Evolutionary conservation across 495 filamentous ascomycete genomes (phyloP).

Genomic region (Stereocaulon alpinum): DNA sequence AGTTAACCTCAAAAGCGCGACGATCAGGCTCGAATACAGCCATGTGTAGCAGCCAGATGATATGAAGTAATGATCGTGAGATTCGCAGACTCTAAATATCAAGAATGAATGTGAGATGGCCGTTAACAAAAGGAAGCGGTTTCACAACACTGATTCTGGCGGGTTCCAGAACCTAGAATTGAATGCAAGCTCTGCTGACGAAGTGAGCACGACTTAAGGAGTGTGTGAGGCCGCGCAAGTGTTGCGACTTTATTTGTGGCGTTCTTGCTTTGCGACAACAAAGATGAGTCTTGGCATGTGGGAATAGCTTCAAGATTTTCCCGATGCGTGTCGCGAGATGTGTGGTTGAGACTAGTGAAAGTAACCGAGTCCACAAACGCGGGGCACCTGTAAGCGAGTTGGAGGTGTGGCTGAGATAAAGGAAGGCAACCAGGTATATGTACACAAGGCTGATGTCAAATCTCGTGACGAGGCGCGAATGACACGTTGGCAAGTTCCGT

Average conservation of each 20-base stretch:
- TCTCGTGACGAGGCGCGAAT: constrained; percentile 6
- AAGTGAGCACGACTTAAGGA: neutral
- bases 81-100: neutral
- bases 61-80: neutral
- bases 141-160: neutral
- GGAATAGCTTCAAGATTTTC: constrained; percentile 18
- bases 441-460: neutral
- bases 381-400: neutral
- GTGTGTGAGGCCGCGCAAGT: constrained; percentile 5
- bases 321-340: neutral
- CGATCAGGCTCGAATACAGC: constrained; percentile 40
- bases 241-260: constrained; percentile 11
- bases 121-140: neutral
- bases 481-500: constrained; percentile 8
- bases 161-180: neutral
- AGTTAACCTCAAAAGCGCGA: constrained; percentile 38
- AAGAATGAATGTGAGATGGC: neutral
- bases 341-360: constrained; percentile 17
- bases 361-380: neutral
- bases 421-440: constrained; percentile 2
- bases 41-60: constrained; percentile 39
- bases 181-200: neutral
- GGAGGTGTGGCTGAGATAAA: neutral
- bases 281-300: constrained; percentile 1
- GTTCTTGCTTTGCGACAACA: neutral